Conservation (phyloP, 441 rosid genomes). For the Hura crepitans region DNA sequence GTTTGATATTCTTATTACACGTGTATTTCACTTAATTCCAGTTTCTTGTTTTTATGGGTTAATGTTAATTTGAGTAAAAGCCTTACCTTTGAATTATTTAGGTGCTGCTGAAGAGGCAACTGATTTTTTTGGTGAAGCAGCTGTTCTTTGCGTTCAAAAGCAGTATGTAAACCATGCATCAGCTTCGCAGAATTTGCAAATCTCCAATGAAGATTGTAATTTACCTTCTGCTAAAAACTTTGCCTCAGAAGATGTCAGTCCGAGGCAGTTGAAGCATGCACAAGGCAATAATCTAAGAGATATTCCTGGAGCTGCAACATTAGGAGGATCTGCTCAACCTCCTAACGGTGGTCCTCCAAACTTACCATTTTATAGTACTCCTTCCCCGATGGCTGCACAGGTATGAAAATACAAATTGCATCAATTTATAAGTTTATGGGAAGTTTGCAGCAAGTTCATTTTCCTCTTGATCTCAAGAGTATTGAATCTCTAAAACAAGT, state of each 20-base stretch:
- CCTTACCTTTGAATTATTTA: conserved; percentile 25
- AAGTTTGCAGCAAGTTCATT: conserved; percentile 4
- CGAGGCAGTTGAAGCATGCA: conserved; percentile 59
- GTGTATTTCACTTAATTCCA: conserved; percentile 9
- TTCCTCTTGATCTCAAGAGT: not conserved
- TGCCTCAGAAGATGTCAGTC: conserved; percentile 56
- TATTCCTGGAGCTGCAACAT: conserved; percentile 38
- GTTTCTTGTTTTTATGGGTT: not conserved
- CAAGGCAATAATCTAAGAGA: conserved; percentile 71
- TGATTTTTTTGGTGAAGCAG: conserved; percentile 80
- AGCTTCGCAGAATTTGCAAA: conserved; percentile 39
- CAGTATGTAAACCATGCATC: conserved; percentile 52
- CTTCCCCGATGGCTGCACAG: conserved; percentile 81
- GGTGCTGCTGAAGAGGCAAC: conserved; percentile 91
- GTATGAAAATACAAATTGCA: conserved; percentile 30
- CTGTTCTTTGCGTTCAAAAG: conserved; percentile 76
- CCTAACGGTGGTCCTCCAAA: conserved; percentile 61
- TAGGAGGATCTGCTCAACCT: conserved; percentile 51
- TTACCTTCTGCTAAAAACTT: conserved; percentile 35
- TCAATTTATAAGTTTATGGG: not conserved
- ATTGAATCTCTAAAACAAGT: not conserved
- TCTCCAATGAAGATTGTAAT: conserved; percentile 55
- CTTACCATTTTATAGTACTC: conserved; percentile 70
- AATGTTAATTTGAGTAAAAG: not conserved
- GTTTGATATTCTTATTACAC: not conserved